Base-by-base conservation (phyloP, 345 rosid species). In the Carallia brachiata region DNA sequence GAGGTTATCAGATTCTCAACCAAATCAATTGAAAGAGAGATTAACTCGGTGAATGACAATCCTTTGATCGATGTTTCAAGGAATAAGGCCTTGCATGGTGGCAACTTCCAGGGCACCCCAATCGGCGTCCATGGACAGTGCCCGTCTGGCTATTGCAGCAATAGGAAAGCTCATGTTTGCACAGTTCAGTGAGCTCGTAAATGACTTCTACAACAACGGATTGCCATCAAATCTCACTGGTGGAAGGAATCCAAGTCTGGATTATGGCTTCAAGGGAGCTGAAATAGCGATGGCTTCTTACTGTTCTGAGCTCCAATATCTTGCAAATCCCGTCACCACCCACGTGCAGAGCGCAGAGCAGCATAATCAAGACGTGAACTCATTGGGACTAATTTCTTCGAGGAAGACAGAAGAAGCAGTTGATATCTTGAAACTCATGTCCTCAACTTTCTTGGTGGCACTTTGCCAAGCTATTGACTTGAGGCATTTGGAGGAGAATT, bases 211-310 rank as follows among this genome's bases (percentile, higher is more conserved):
- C 63, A 73, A 67, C 61, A 73, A 73, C 55, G 77, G 77, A 10
- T 53, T 73, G 77, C 77, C 77, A 28, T 73, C 77, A 16, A 73
- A 73, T 67, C 71, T 73, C 23, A 36, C 77, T 6, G 77, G 55
- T 28, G 52, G 77, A 16, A 67, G 71, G 9, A 73, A 73, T 61
- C 77, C 77, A 10, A 73, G 77, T 16, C 36, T 73, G 53, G 77
- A 73, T 67, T 73, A 67, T 31, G 76, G 76, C 40, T 73, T 73
- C 70, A 73, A 72, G 23, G 75, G 75, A 50, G 75, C 75, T 28
- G 75, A 72, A 65, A 72, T 72, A 23, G 75, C 75, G 13, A 72
- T 72, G 75, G 75, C 75, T 48, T 72, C 76, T 23, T 73, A 73
- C 37, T 73, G 76, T 60, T 73, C 77, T 44, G 77, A 73, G 71